A percentile compares a stretch with the other conserved stretches of the same genome.
These are phyloP conservation scores for Nothopassalora personata DNA, from an alignment of 2,329 filamentous ascomycete genomes.

Conservation along the genomic window DNA sequence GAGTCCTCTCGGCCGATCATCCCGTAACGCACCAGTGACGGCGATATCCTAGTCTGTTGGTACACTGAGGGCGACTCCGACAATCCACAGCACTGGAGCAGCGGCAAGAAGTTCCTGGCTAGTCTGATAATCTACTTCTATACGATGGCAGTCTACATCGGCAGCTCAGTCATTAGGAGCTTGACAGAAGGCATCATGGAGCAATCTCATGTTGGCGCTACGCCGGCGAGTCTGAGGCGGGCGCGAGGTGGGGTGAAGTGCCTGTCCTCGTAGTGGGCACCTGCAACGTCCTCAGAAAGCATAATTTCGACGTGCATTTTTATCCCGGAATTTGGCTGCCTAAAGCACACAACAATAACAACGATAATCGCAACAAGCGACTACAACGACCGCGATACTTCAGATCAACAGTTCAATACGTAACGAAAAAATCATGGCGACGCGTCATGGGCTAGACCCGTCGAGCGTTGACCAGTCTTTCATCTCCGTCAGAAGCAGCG, in stretches of 20 bases:
- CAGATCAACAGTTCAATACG: no score
- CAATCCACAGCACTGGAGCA: constrained; percentile 32
- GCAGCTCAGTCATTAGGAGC: constrained; percentile 47
- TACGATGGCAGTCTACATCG: constrained; percentile 56
- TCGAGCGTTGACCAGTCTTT: no score
- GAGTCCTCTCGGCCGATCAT: constrained; percentile 39
- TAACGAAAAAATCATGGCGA: no score
- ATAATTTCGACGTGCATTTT: no score
- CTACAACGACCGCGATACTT: no score
- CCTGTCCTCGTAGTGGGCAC: constrained; percentile 29
- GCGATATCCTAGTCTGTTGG: constrained; percentile 48
- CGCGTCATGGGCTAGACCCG: no score
- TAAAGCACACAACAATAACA: no score
- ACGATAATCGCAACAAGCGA: no score
- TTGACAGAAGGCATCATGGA: constrained; percentile 45
- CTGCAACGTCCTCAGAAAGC: no score
- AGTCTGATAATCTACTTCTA: constrained; percentile 43
- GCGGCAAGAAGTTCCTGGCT: constrained; percentile 31
- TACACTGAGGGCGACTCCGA: constrained; percentile 34
- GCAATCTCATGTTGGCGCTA: constrained; percentile 50
- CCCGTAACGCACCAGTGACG: constrained; percentile 47
- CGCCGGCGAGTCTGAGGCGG: constrained; percentile 53
- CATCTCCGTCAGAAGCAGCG: no score
- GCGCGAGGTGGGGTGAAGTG: no score
- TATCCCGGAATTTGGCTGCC: no score